Percentiles rank a stretch among this genome's conserved stretches.
These are phyloP conservation scores for Hyaloperonospora brassicae DNA, from an alignment of 352 stramenopile genomes.

Conservation along the genomic window DNA sequence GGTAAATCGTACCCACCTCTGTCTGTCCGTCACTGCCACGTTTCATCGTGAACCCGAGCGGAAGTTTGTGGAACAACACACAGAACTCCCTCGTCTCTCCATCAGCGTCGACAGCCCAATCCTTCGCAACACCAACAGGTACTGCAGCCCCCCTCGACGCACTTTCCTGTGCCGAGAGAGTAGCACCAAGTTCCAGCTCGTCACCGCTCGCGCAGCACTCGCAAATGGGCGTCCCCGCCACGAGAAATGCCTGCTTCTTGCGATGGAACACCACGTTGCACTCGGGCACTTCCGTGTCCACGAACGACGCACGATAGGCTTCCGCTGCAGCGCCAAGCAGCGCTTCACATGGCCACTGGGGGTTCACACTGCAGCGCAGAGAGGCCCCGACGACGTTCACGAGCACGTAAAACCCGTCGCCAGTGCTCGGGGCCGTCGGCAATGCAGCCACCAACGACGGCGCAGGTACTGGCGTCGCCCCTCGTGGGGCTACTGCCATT, in stretches of 20 bases:
- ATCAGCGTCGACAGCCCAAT: slow-evolving; percentile 21
- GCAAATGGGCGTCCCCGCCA: slow-evolving; percentile 39
- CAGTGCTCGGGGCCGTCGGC: slow-evolving; percentile 9
- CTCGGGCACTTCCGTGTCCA: slow-evolving; percentile 59
- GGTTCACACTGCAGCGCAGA: slow-evolving; percentile 49
- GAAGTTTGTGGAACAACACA: slow-evolving; percentile 78
- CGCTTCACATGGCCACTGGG: slow-evolving; percentile 57
- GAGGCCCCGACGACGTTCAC: slow-evolving; percentile 42
- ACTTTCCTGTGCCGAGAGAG: slow-evolving; percentile 16
- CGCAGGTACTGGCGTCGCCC: slow-evolving; percentile 8
- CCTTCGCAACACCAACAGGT: too few relatives aligned
- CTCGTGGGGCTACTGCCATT: slow-evolving; percentile 9
- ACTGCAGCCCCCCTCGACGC: not conserved
- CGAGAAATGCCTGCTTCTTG: slow-evolving; percentile 45
- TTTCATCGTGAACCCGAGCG: slow-evolving; percentile 82
- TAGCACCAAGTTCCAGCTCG: slow-evolving; percentile 57
- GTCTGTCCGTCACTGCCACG: slow-evolving; percentile 55
- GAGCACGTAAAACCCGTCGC: slow-evolving; percentile 36
- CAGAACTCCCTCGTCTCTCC: slow-evolving; percentile 47
- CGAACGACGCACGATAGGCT: slow-evolving; percentile 50
- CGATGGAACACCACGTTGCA: slow-evolving; percentile 69
- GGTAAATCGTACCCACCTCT: slow-evolving; percentile 80
- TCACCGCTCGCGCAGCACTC: slow-evolving; percentile 46
- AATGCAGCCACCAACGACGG: slow-evolving; percentile 9
- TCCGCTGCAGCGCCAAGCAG: slow-evolving; percentile 57